These are phyloP conservation scores for Xylariaceae sp. DNA, from an alignment of 2,329 filamentous ascomycete genomes.

Conservation along the genomic window DNA sequence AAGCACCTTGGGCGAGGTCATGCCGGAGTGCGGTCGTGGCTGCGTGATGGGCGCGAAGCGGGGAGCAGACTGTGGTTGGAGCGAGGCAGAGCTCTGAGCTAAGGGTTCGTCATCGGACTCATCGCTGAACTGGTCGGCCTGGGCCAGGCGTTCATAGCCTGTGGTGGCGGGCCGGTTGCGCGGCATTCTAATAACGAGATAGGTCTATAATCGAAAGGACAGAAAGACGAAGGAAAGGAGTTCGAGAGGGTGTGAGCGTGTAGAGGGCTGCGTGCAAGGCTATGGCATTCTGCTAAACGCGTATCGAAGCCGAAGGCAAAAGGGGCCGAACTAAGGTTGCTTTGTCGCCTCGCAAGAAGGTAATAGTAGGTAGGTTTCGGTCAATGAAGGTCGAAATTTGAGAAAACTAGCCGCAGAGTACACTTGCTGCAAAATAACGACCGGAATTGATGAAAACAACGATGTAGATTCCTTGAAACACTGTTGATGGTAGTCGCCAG, in stretches of 20 bases:
- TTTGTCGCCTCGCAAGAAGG: conserved; percentile 19
- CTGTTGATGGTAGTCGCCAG: background rate
- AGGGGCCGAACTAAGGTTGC: conserved; percentile 12
- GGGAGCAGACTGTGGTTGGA: conserved; percentile 61
- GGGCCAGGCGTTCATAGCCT: conserved; percentile 83
- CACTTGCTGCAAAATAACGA: background rate
- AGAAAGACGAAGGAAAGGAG: background rate
- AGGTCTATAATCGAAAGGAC: background rate
- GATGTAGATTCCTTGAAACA: conserved; percentile 6
- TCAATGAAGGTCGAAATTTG: conserved; percentile 16
- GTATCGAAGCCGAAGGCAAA: conserved; percentile 1
- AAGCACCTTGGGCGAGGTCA: conserved; percentile 60
- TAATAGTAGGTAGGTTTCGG: background rate
- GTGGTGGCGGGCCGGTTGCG: conserved; percentile 74
- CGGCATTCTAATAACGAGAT: conserved; percentile 58
- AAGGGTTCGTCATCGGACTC: conserved; percentile 72
- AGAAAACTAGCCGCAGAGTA: background rate
- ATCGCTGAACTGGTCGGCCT: conserved; percentile 78
- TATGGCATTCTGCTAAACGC: conserved; percentile 30
- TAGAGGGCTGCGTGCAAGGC: conserved; percentile 2
- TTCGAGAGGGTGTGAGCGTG: conserved; percentile 1
- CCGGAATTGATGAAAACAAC: background rate
- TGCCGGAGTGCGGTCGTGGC: conserved; percentile 64
- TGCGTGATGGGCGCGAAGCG: conserved; percentile 70
- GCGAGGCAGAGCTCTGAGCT: conserved; percentile 56